These are phyloP conservation scores for Microbotryum intermedium DNA, from an alignment of 1,284 basidiomycete species.

Conservation along the genomic window DNA sequence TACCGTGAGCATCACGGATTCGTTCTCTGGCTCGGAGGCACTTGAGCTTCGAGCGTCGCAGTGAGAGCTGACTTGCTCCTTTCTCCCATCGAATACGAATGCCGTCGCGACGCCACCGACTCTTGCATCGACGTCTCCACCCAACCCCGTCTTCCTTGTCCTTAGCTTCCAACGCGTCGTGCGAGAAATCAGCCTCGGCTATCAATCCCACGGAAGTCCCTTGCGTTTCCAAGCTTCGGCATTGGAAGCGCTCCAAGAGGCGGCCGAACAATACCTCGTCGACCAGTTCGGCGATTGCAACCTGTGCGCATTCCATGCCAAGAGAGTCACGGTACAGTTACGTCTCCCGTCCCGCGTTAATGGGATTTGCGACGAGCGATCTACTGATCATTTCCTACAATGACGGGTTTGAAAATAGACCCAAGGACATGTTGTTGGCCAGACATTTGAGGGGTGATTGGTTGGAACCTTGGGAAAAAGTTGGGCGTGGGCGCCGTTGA, in stretches of 20 bases:
- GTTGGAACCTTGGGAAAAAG: too few relatives aligned
- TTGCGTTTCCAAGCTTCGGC: slow-evolving; percentile 76
- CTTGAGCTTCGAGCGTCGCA: background rate
- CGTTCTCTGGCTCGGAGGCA: background rate
- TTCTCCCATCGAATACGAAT: background rate
- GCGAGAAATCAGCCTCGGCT: slow-evolving; percentile 26
- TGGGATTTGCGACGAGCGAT: too few relatives aligned
- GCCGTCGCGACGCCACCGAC: background rate
- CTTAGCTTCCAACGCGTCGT: slow-evolving; percentile 26
- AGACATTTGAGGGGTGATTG: slow-evolving; percentile 52
- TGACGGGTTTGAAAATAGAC: slow-evolving; percentile 27
- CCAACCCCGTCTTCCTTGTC: too few relatives aligned
- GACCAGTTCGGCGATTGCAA: slow-evolving; percentile 33
- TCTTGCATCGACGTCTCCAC: slow-evolving; percentile 24
- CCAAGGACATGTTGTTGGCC: slow-evolving; percentile 60
- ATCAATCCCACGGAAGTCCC: slow-evolving; percentile 55
- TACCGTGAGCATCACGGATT: slow-evolving; percentile 8
- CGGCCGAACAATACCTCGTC: slow-evolving; percentile 36
- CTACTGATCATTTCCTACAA: too few relatives aligned
- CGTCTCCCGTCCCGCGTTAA: too few relatives aligned
- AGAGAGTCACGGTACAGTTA: slow-evolving; percentile 40
- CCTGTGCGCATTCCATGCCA: slow-evolving; percentile 34
- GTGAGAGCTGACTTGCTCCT: slow-evolving; percentile 4
- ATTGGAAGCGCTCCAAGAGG: slow-evolving; percentile 58
- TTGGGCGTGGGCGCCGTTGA: too few relatives aligned